Evolutionary conservation across 2,329 filamentous ascomycete genomes (phyloP).

Genomic region (Monilinia laxa): DNA sequence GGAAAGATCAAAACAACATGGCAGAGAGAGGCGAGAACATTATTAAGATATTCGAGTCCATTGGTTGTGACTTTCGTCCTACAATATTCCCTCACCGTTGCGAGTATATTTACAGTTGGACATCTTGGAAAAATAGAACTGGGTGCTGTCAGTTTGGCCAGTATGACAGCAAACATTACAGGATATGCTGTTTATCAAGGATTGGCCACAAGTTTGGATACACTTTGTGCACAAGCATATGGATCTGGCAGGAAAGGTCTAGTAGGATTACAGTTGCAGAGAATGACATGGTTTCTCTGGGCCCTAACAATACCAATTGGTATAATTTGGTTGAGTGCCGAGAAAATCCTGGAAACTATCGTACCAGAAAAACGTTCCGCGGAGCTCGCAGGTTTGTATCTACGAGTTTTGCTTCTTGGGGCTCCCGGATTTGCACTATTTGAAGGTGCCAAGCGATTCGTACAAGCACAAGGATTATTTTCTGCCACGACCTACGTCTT

Average conservation of each 20-base stretch:
- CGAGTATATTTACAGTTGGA: conserved; percentile 76
- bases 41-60: conserved; percentile 68
- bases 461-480: conserved; percentile 81
- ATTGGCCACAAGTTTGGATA: conserved; percentile 88
- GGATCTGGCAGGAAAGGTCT: conserved; percentile 87
- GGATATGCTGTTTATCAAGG: conserved; percentile 78
- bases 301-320: conserved; percentile 70
- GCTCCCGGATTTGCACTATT: conserved; percentile 75
- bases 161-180: conserved; percentile 79
- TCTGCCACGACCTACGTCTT: conserved; percentile 77
- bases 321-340: conserved; percentile 68
- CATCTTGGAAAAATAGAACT: conserved; percentile 70
- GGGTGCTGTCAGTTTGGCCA: conserved; percentile 65
- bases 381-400: conserved; percentile 68
- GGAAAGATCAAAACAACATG: conserved; percentile 87
- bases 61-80: conserved; percentile 73
- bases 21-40: conserved; percentile 82
- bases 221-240: conserved; percentile 89
- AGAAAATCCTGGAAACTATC: conserved; percentile 62
- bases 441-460: conserved; percentile 74
- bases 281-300: conserved; percentile 78
- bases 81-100: conserved; percentile 82
- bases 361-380: conserved; percentile 73
- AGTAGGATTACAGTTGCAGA: conserved; percentile 79
- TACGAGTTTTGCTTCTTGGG: conserved; percentile 67